Conservation (phyloP, 768 basidiomycete species). For the Pleurotus salmoneostramineus region DNA sequence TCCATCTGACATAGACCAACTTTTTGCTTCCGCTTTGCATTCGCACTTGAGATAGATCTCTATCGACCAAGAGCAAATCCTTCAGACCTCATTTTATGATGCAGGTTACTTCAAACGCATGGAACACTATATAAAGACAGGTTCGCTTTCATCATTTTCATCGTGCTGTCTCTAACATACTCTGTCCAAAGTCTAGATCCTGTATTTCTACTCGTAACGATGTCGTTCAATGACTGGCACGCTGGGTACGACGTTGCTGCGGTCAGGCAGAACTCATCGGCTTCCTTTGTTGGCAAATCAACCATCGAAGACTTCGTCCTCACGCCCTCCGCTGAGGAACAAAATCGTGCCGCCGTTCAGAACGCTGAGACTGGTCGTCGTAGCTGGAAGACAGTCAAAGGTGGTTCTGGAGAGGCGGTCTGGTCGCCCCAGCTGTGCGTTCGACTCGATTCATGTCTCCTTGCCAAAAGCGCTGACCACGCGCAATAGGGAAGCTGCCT, state of each 20-base stretch:
- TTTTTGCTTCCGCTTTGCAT: no score
- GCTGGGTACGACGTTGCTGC: not conserved
- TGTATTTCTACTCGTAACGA: not conserved
- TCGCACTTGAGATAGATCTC: no score
- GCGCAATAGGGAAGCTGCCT: conserved; percentile 36
- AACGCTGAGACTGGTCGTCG: conserved; percentile 42
- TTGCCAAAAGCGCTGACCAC: not conserved
- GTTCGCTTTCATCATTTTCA: no score
- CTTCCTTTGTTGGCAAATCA: conserved; percentile 25
- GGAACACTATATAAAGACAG: no score
- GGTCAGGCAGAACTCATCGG: conserved; percentile 14
- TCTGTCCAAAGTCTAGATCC: not conserved
- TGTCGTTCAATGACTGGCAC: conserved; percentile 5
- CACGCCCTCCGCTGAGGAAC: conserved; percentile 33
- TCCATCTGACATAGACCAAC: no score
- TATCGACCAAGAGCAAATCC: no score
- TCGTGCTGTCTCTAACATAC: no score
- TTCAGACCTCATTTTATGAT: no score
- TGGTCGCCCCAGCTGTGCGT: conserved; percentile 50
- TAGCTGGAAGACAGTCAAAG: conserved; percentile 53
- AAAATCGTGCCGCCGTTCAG: conserved; percentile 22
- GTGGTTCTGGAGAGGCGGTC: conserved; percentile 43
- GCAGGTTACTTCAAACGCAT: no score
- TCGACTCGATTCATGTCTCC: not conserved
- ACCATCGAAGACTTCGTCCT: conserved; percentile 40